A percentile compares a stretch with the other conserved stretches of the same genome.
phyloP scores from a whole-genome alignment of 768 basidiomycete genomes.

The Panaeolus cyanescens region DNA sequence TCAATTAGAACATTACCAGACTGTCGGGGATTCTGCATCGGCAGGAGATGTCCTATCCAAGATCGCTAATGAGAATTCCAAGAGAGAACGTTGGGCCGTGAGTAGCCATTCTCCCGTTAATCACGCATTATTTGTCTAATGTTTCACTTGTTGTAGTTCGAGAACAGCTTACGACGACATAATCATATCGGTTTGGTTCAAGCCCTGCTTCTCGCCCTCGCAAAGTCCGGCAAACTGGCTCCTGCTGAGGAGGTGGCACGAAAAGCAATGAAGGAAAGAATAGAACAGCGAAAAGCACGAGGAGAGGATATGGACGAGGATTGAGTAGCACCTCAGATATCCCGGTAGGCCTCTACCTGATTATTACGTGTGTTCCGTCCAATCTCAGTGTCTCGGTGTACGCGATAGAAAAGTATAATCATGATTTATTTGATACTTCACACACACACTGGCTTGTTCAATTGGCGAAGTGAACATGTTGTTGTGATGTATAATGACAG shows the following conservation, averaged over 20 bases:
- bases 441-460: background rate
- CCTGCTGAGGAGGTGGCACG: slow-evolving; percentile 49
- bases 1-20: slow-evolving; percentile 53
- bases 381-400: background rate
- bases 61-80: slow-evolving; percentile 68
- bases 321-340: slow-evolving; percentile 17
- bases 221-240: slow-evolving; percentile 66
- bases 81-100: slow-evolving; percentile 83
- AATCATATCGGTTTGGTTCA: slow-evolving; percentile 86
- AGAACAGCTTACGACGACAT: slow-evolving; percentile 84
- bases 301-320: slow-evolving; percentile 53
- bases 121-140: slow-evolving; percentile 14
- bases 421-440: background rate
- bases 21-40: slow-evolving; percentile 38
- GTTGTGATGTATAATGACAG: background rate
- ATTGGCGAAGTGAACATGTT: background rate
- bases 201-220: slow-evolving; percentile 70
- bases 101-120: slow-evolving; percentile 32
- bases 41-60: slow-evolving; percentile 56
- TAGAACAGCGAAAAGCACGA: slow-evolving; percentile 43
- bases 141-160: slow-evolving; percentile 53
- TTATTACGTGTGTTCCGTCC: background rate
- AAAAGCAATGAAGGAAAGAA: slow-evolving; percentile 45
- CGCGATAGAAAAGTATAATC: background rate
- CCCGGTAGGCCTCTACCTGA: background rate